Evolutionary conservation across 257 asterid genomes (phyloP).

Genomic region (Ocimum tenuiflorum): DNA sequence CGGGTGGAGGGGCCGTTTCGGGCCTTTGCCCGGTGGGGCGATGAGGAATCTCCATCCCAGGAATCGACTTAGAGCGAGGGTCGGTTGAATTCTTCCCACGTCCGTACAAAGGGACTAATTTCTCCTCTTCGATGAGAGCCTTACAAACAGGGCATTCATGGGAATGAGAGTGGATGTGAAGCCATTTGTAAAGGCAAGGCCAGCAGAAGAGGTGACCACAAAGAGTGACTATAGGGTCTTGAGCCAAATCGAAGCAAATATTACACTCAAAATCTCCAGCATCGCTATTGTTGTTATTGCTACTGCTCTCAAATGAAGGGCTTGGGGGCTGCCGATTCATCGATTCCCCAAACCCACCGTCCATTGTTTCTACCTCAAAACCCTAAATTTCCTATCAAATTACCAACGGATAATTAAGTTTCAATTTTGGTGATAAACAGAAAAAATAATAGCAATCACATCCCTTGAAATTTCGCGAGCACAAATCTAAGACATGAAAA

Average conservation of each 20-base stretch:
- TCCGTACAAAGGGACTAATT: slow-evolving; percentile 56
- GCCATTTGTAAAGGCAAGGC: slow-evolving; percentile 73
- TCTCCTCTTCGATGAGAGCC: slow-evolving; percentile 55
- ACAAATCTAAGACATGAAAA: not conserved
- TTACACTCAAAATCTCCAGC: slow-evolving; percentile 69
- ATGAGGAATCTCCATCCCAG: slow-evolving; percentile 49
- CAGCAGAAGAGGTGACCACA: slow-evolving; percentile 74
- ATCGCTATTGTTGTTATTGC: slow-evolving; percentile 37
- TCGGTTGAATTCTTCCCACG: slow-evolving; percentile 57
- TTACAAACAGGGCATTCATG: slow-evolving; percentile 65
- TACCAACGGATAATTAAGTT: not conserved
- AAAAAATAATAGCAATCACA: not conserved
- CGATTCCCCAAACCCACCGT: slow-evolving; percentile 55
- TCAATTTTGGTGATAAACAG: not conserved
- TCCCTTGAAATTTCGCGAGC: not conserved
- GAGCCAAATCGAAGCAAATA: slow-evolving; percentile 64
- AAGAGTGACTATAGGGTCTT: slow-evolving; percentile 59
- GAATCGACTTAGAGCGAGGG: slow-evolving; percentile 58
- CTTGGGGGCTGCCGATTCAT: slow-evolving; percentile 37
- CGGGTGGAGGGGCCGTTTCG: slow-evolving; percentile 46
- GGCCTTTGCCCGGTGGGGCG: slow-evolving; percentile 57
- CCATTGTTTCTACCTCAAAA: slow-evolving; percentile 30
- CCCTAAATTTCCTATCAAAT: slow-evolving; percentile 10
- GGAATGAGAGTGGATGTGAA: slow-evolving; percentile 43
- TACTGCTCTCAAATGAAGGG: slow-evolving; percentile 37